These are phyloP conservation scores for Lentinus brumalis DNA, from an alignment of 768 basidiomycete species.

Conservation along the genomic window DNA sequence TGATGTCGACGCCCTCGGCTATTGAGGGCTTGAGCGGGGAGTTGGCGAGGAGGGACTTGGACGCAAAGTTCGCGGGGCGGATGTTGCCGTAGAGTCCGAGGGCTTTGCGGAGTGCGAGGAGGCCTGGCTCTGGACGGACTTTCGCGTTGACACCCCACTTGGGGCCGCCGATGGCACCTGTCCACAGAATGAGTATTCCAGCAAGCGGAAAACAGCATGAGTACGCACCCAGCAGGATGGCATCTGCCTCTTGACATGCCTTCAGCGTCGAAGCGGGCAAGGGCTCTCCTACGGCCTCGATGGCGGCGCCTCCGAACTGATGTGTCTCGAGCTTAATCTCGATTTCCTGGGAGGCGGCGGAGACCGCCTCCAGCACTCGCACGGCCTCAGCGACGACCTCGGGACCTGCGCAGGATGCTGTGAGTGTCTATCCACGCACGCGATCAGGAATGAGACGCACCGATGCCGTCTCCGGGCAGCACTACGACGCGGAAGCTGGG, in stretches of 20 bases:
- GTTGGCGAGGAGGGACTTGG: conserved; percentile 82
- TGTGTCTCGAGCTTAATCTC: conserved; percentile 74
- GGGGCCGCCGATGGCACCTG: conserved; percentile 97
- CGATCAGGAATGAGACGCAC: conserved; percentile 42
- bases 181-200: background rate
- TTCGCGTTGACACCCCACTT: conserved; percentile 94
- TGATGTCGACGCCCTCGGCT: conserved; percentile 84
- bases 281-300: conserved; percentile 85
- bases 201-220: background rate
- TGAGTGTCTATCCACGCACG: background rate
- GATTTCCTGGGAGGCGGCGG: conserved; percentile 60
- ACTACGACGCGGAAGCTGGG: conserved; percentile 83
- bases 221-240: conserved; percentile 86
- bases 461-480: conserved; percentile 97
- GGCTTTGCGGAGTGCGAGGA: conserved; percentile 85
- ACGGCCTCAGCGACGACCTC: conserved; percentile 88
- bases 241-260: conserved; percentile 92
- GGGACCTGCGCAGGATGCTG: conserved; percentile 59
- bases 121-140: conserved; percentile 90
- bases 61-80: conserved; percentile 93
- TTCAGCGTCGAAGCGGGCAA: conserved; percentile 82
- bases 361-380: conserved; percentile 75
- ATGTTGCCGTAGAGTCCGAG: conserved; percentile 98
- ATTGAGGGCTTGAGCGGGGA: conserved; percentile 88
- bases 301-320: conserved; percentile 90